These are phyloP conservation scores for Mimosa pudica DNA, from an alignment of 306 rosid species.

Conservation along the genomic window DNA sequence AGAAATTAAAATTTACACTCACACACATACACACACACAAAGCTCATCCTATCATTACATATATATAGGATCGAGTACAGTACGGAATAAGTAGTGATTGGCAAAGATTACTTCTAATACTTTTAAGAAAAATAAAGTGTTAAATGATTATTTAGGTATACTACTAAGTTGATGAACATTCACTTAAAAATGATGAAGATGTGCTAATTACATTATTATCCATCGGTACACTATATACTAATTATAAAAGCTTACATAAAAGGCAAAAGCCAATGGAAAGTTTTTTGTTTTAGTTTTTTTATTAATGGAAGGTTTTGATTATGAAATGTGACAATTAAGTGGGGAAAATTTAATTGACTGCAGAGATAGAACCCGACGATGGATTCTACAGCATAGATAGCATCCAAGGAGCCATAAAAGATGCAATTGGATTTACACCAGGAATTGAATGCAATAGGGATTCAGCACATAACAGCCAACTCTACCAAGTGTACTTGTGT, in stretches of 20 bases:
- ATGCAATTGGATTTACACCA: neutral
- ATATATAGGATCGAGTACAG: too few relatives aligned
- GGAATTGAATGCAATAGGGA: constrained; percentile 3
- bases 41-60: too few relatives aligned
- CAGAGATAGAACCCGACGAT: constrained; percentile 71
- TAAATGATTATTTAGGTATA: neutral
- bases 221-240: neutral
- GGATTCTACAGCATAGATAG: constrained; percentile 50
- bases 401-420: constrained; percentile 53
- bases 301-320: too few relatives aligned
- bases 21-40: too few relatives aligned
- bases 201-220: too few relatives aligned
- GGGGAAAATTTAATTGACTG: constrained; percentile 24
- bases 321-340: neutral
- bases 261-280: too few relatives aligned
- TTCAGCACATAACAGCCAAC: neutral
- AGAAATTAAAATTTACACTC: too few relatives aligned
- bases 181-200: neutral
- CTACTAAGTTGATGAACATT: too few relatives aligned
- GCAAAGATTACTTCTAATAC: neutral
- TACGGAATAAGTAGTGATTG: neutral
- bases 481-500: constrained; percentile 15
- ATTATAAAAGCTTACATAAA: neutral
- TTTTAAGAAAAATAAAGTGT: neutral
- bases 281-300: too few relatives aligned